Evolutionary conservation across 306 rosid species (phyloP), one percentile per base, ranked within the genome.

Genomic region (Medicago ruthenica): DNA sequence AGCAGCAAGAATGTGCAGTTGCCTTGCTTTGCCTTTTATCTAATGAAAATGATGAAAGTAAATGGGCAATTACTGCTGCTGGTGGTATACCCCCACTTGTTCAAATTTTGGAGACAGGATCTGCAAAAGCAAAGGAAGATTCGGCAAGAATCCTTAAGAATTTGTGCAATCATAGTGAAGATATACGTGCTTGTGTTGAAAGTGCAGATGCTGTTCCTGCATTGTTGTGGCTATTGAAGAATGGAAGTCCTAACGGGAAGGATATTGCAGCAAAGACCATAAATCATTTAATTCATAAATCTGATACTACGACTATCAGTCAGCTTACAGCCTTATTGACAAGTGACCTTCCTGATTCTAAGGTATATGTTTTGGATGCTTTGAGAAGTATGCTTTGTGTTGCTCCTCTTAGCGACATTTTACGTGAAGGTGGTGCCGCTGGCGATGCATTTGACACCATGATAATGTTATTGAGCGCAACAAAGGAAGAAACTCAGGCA

Each of bases 161-260:
- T 60, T 83, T 94, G n/a, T 94, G 98, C 91, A 94, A 94, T 84
- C 98, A 94, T 79, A 94, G 98, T 22, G 98, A 94, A 92, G 98
- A 94, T 83, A 92, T 94, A 71, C 95, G 98, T 36, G 98, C 98
- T 14, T 94, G 98, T 80, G 98, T 94, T 77, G 98, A 94, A 90
- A 94, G 98, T 60, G 97, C 98, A 45, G 95, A 94, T 85, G 98
- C 97, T 73, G 98, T 94, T 83, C 98, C 98, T 76, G 98, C 98
- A 20, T 80, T 94, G 70, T 67, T 94, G 83, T 94, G 97, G 98
- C 86, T 94, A 76, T 84, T 94, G 79, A 94, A 94, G 90, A 94
- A 94, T 71, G 98, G 98, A 84, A 94, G 97, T 79, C 70, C 97
- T 40, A 94, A 94, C 31, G 98, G 98, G 76, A 94, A 94, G 88